Evolutionary conservation across 2,329 filamentous ascomycete species (phyloP), one percentile per base, ranked within the genome.

Genomic region (Colletotrichum cereale): DNA sequence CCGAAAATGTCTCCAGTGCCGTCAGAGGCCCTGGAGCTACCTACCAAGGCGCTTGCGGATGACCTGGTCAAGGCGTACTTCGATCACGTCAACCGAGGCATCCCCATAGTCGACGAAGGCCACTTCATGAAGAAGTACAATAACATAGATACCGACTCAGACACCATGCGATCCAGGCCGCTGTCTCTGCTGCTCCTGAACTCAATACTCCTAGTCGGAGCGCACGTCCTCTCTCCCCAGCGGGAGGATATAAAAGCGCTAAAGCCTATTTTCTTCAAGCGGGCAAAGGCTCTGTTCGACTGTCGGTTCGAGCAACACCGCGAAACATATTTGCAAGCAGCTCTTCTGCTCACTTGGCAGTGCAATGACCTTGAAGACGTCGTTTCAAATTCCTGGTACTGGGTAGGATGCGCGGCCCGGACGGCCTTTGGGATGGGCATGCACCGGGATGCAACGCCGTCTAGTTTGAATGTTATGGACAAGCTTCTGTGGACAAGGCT

Each of bases 281-380:
- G 87, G 24, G 85, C 86, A 18, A 89, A 88, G 75, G 82, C 83
- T 70, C 78, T 89, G 1, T 86, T 88, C 52, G 87, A 89, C 74
- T 82, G 81, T 36, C 83, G 87, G 7, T 84, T 86, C 44, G 87
- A 89, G 73, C 82, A 85, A 34, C 86, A 89, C 73, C 82, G 87
- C 18, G 84, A 86, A 71, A 82, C 84, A 40, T 80, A 88, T 61
- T 82, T 89, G n/a, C 87, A 89, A 76, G 84, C 84, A 4, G 86
- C 86, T 2, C 78, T 89, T 29, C 81, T 89, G 1, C 74, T 89
- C 63, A 88, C 86, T 2, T 89, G 87, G 87, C 85, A 88, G 73
- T 85, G 86, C 1, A 86, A 89, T 60, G 83, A 85, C 18, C 85
- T 86, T 31, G 87, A 89, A 73, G 86, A 88, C 75, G 84, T 88